A percentile compares a stretch with the other conserved stretches of the same genome.
Evolutionary conservation across 768 basidiomycete species (phyloP).

Genomic region (Boletus rubescentipes): DNA sequence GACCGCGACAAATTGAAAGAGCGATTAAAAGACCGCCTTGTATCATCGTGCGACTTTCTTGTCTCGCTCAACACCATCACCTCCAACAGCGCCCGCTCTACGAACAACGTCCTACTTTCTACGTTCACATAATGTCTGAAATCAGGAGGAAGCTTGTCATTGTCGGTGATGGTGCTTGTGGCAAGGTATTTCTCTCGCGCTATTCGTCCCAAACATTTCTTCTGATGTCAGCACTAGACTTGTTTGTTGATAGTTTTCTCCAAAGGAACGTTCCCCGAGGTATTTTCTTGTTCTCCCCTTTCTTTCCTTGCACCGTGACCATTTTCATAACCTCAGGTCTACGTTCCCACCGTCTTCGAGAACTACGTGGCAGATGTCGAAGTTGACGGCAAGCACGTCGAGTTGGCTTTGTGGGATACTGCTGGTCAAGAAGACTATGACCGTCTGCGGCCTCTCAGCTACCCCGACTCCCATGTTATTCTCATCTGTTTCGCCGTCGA

Average conservation of each 20-base stretch:
- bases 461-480: slow-evolving; percentile 99
- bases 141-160: slow-evolving; percentile 99
- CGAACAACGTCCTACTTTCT: slow-evolving; percentile 32
- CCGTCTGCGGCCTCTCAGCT: slow-evolving; percentile 94
- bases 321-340: slow-evolving; percentile 60
- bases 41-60: slow-evolving; percentile 39
- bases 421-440: slow-evolving; percentile 99
- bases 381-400: slow-evolving; percentile 97
- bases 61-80: slow-evolving; percentile 40
- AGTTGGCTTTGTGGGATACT: slow-evolving; percentile 99
- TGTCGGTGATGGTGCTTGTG: slow-evolving; percentile 97
- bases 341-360: slow-evolving; percentile 99
- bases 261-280: slow-evolving; percentile 96
- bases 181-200: slow-evolving; percentile 62
- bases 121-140: slow-evolving; percentile 75
- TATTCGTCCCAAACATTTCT: slow-evolving; percentile 7
- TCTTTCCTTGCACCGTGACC: not conserved
- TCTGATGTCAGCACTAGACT: slow-evolving; percentile 50
- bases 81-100: slow-evolving; percentile 36
- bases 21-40: slow-evolving; percentile 36
- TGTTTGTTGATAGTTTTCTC: slow-evolving; percentile 95
- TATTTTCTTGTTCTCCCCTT: slow-evolving; percentile 28
- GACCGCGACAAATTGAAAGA: slow-evolving; percentile 30
- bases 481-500: slow-evolving; percentile 99
- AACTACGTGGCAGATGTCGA: slow-evolving; percentile 99